Base-by-base conservation (phyloP, 768 basidiomycete genomes). In the Rhodotorula sphaerocarpa region DNA sequence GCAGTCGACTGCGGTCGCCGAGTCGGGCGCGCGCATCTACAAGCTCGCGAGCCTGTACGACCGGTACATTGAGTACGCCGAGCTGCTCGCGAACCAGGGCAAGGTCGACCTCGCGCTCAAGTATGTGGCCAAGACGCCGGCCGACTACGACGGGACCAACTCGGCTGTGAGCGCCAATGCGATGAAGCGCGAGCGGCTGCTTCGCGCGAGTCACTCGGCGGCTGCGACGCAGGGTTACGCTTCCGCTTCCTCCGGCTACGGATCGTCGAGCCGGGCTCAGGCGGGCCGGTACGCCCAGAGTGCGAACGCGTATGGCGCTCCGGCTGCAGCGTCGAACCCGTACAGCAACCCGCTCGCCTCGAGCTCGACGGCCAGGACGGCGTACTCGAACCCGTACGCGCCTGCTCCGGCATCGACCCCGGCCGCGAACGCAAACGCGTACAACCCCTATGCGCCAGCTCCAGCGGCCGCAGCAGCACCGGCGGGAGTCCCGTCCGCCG, bases 31-130 rank as follows among this genome's bases (percentile, higher is more conserved):
- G 7, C 82, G 84, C 74, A 79, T 83, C 3, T 96, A 86, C 80
- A 90, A 89, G 75, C 81, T 97, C 23, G 83, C 88, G 0, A 79
- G 78, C 14, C 76, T 99, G 50, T 97, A 99, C 73, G 91, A 96
- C 72, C 82, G 86, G 20, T 97, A 95, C 78, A 84, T 88, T 72
- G 95, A 97, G 75, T 99, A 97, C 70, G 90, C 93, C 5, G 89
- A 95, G 67, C 78, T 96, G 55, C 80, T 99, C 30, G 87, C 87
- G 10, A 81, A 85, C 0, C 93, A 97, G 73, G 92, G 92, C n/a
- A 80, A 92, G 25, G 78, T 91, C 52, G 82, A 84, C 69, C 84
- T 91, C 58, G 92, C 91, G 1, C 80, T 84, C 28, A 79, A 80
- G 45, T 93, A 89, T 75, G 76, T 95, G 74, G 81, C 83, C 71